phyloP scores from a whole-genome alignment of 306 rosid genomes.

The Lathyrus tuberosus region DNA sequence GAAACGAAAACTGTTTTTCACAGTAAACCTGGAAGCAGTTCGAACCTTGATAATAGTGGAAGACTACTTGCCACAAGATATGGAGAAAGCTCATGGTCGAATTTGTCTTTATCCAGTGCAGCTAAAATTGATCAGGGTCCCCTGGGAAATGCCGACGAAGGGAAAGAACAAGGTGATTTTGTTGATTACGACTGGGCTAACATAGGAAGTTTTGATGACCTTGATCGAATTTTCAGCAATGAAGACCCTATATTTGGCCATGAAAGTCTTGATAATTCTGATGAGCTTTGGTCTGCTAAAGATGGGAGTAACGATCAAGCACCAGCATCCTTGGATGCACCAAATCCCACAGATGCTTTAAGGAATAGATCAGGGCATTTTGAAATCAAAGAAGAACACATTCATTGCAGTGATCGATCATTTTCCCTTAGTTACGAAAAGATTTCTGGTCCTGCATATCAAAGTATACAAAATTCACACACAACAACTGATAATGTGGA shows the following conservation, averaged over 20 bases:
- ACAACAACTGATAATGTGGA: no score
- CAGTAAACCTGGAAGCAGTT: no score
- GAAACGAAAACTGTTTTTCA: no score
- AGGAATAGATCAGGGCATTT: no score
- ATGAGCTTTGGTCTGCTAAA: conserved; percentile 77
- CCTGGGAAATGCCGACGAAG: conserved; percentile 53
- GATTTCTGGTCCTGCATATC: no score
- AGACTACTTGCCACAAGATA: no score
- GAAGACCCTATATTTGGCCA: conserved; percentile 76
- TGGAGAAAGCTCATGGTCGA: no score
- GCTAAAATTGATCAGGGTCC: conserved; percentile 54
- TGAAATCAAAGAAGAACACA: no score
- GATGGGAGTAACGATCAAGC: conserved; percentile 50
- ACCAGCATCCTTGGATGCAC: conserved; percentile 49
- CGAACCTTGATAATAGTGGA: no score
- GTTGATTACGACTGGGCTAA: conserved; percentile 88
- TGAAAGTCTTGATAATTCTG: conserved; percentile 61
- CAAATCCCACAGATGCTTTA: conserved; percentile 46
- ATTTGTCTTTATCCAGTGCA: conserved; percentile 57
- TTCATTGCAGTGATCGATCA: no score
- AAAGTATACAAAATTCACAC: no score
- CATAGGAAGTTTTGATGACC: conserved; percentile 94
- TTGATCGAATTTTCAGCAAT: conserved; percentile 82
- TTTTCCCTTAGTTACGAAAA: no score
- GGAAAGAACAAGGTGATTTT: conserved; percentile 76